Base-by-base conservation (phyloP, 1,284 basidiomycete species). In the Hypsizygus ulmarius region DNA sequence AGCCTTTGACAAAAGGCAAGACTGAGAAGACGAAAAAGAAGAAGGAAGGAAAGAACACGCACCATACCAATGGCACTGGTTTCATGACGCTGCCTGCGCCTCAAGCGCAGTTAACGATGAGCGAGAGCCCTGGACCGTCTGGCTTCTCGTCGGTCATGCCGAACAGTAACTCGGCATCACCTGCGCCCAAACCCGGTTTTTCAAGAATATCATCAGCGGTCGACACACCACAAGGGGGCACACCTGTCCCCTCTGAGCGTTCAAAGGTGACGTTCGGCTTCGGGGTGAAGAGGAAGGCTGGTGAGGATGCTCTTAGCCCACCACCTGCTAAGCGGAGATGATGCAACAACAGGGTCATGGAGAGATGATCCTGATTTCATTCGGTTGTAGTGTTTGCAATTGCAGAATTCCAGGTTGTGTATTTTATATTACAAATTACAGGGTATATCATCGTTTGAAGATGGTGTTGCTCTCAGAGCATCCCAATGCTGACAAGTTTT, bases 11-110 rank as follows among this genome's bases (percentile, higher is more conserved):
- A 14, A 89, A 89, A 66, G 85, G 84, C 16, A 87, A 89, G 63
- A 88, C 86, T 54, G 79, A 79, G 57, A 87, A 86, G 65, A 76
- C 75, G 55, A 90, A 88, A 71, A 89, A 87, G 64, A 86, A 87
- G 56, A 79, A 61, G 67, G 72, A 66, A 56, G 70, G 68, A 32
- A 71, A 72, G 44, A 70, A 68, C 9, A 67, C 70, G 5, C 70
- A 71, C 37, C 72, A 74, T 40, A 64, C 67, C 14, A 64, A 72
- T 15, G 82, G 85, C 43, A 70, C 72, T 2, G 84, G 83, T 3
- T 87, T 90, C 61, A 86, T 87, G 67, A 83, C 82, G 0, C 63
- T 88, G 2, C 84, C 84, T 39, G 81, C 80, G 21, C 75, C 79
- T 1, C 70, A 74, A 53, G 45, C 65, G 3, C 61, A 67, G 43